Evolutionary conservation across 441 rosid species (phyloP).

Genomic region (Aleurites moluccanus): DNA sequence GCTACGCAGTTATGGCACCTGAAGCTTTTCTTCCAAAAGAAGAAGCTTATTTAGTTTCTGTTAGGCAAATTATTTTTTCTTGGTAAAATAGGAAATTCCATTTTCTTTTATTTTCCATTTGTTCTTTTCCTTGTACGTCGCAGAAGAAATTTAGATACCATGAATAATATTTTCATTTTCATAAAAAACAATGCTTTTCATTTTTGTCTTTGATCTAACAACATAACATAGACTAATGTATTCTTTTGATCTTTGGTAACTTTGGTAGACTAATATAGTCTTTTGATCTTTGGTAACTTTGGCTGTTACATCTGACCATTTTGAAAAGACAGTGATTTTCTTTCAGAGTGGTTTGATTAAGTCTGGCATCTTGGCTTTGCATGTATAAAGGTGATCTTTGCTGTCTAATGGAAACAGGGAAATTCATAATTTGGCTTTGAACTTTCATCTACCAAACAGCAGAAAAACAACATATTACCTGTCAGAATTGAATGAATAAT

Average conservation of each 20-base stretch:
- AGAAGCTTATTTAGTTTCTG: slow-evolving; percentile 65
- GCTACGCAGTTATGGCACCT: slow-evolving; percentile 66
- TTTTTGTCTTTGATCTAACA: too few species aligned
- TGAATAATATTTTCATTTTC: background rate
- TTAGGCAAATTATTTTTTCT: slow-evolving; percentile 11
- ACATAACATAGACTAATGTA: too few species aligned
- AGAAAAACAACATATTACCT: too few species aligned
- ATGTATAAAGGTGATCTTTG: too few species aligned
- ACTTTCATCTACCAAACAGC: too few species aligned
- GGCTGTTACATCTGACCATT: background rate
- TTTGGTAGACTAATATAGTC: too few species aligned
- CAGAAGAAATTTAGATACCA: slow-evolving; percentile 20
- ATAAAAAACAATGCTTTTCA: background rate
- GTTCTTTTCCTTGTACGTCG: slow-evolving; percentile 14
- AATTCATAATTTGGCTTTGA: too few species aligned
- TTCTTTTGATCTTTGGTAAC: too few species aligned
- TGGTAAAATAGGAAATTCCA: slow-evolving; percentile 20
- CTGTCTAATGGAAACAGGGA: too few species aligned
- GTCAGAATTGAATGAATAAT: too few species aligned
- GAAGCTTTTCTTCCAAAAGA: slow-evolving; percentile 77
- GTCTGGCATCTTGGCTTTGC: too few species aligned
- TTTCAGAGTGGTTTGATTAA: background rate
- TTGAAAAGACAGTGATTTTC: background rate
- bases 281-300: too few species aligned
- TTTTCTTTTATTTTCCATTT: slow-evolving; percentile 3